Evolutionary conservation across 139 green algal genomes (phyloP).

Genomic region (Microglena sp.): DNA sequence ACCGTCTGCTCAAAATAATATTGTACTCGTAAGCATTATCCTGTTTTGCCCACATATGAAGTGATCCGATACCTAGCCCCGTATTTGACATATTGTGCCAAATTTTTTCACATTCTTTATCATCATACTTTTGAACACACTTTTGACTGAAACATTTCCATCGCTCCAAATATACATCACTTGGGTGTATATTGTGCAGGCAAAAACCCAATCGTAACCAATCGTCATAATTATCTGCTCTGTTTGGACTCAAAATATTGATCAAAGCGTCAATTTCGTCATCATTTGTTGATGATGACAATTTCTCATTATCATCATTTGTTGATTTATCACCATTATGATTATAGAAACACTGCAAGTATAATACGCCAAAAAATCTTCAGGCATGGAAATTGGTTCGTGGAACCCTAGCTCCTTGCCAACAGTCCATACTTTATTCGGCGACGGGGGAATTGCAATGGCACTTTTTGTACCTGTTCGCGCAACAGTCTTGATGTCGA

Average conservation of each 20-base stretch:
- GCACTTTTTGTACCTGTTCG: no score
- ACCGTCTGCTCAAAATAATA: not conserved
- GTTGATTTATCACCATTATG: no score
- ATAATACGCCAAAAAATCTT: no score
- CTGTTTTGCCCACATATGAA: not conserved
- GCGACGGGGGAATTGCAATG: no score
- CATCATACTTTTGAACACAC: not conserved
- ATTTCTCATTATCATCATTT: no score
- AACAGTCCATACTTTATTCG: no score
- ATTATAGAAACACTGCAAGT: no score
- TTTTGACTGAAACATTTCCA: not conserved
- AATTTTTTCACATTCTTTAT: not conserved
- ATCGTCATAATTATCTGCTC: not conserved
- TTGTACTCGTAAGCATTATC: conserved; percentile 1
- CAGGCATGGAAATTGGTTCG: no score
- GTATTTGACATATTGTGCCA: not conserved
- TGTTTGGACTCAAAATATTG: not conserved
- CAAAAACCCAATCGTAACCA: conserved; percentile 1
- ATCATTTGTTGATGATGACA: no score
- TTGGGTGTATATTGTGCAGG: not conserved
- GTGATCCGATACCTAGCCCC: not conserved
- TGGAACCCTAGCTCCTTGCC: no score
- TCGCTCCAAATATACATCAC: not conserved
- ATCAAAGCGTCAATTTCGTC: no score
- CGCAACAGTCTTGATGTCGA: no score